Evolutionary conservation across 345 rosid genomes (phyloP).

Genomic region (Populus simonii): DNA sequence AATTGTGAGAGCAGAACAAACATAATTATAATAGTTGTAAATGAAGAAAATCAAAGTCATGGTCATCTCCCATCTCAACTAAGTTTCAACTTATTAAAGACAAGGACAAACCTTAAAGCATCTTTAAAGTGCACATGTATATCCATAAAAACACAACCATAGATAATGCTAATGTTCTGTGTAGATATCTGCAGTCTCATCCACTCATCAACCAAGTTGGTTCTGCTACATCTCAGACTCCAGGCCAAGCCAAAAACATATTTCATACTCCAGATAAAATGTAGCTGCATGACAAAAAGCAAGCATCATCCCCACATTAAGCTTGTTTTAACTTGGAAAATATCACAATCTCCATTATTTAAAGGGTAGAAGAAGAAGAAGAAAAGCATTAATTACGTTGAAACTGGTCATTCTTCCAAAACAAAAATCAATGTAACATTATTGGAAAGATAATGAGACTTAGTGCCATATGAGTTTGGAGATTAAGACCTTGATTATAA

Average conservation of each 20-base stretch:
- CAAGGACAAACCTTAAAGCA: not conserved
- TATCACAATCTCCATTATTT: not conserved
- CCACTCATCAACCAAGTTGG: not conserved
- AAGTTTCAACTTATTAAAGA: not conserved
- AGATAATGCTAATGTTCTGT: not conserved
- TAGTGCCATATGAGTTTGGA: not conserved
- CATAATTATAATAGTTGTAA: not conserved
- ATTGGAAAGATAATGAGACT: not conserved
- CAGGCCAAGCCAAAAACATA: not conserved
- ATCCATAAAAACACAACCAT: not conserved
- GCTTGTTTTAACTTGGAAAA: not conserved
- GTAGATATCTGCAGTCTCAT: conserved; percentile 5
- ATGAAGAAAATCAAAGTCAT: not conserved
- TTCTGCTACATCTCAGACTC: not conserved
- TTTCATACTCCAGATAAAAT: not conserved
- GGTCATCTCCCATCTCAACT: not conserved
- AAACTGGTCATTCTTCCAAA: not conserved
- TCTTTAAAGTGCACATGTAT: not conserved
- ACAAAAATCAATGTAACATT: not conserved
- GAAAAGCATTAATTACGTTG: not conserved
- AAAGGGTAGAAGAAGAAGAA: not conserved
- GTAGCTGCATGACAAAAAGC: conserved; percentile 1
- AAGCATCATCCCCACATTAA: not conserved
- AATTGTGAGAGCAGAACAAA: not conserved
- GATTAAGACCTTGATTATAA: conserved; percentile 22